These are phyloP conservation scores for Trichoderma cornu-damae DNA, from an alignment of 2,329 filamentous ascomycete genomes.

Conservation along the genomic window DNA sequence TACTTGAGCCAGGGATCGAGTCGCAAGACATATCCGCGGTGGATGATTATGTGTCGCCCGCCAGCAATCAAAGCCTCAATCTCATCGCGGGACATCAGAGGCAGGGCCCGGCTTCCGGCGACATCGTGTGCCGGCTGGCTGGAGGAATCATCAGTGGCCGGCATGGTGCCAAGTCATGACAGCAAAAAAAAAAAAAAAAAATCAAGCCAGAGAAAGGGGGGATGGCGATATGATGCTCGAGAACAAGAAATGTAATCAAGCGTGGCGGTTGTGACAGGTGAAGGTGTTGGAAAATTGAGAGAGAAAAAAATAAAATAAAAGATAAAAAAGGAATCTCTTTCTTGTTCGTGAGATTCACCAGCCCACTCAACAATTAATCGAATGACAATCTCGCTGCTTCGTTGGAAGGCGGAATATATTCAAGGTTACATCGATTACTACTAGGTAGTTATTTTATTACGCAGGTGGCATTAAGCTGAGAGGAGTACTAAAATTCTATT, in stretches of 20 bases:
- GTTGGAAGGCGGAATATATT: no score
- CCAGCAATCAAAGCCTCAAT: constrained; percentile 17
- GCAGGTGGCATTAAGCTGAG: constrained; percentile 1
- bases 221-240: no score
- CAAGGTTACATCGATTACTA: no score
- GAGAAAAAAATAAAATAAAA: neutral
- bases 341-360: no score
- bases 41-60: constrained; percentile 16
- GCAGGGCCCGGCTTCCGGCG: neutral
- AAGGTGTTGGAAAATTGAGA: no score
- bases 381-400: no score
- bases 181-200: neutral
- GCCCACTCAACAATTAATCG: no score
- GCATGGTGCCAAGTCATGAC: constrained; percentile 20
- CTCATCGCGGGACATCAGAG: constrained; percentile 18
- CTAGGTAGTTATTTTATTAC: no score
- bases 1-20: constrained; percentile 47
- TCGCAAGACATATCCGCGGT: constrained; percentile 13
- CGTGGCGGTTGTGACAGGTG: no score
- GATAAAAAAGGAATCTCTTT: no score
- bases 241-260: no score
- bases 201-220: neutral
- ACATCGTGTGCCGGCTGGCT: neutral
- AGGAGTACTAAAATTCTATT: neutral
- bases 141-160: neutral